Percentiles rank a stretch among this genome's conserved stretches.
phyloP scores from a whole-genome alignment of 495 filamentous ascomycete species.

The Talaromyces trachyspermus region DNA sequence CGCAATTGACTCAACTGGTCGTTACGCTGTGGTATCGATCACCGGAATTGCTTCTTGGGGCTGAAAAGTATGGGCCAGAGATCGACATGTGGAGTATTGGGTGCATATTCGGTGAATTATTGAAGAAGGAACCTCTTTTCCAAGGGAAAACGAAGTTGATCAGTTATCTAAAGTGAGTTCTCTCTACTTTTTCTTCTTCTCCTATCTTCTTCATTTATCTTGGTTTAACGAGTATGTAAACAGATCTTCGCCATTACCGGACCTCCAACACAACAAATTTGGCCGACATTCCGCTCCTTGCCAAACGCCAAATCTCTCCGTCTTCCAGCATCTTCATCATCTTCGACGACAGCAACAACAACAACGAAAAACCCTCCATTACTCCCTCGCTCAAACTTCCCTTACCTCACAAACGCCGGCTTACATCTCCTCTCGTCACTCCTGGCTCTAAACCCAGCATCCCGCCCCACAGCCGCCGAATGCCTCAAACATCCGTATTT shows the following conservation, averaged over 20 bases:
- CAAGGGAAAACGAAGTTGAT: slow-evolving; percentile 95
- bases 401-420: slow-evolving; percentile 72
- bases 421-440: slow-evolving; percentile 58
- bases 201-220: slow-evolving; percentile 16
- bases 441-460: slow-evolving; percentile 66
- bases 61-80: slow-evolving; percentile 63
- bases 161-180: slow-evolving; percentile 52
- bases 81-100: slow-evolving; percentile 96
- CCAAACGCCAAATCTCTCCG: slow-evolving; percentile 83
- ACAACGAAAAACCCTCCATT: slow-evolving; percentile 20
- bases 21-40: slow-evolving; percentile 97
- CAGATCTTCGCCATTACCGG: slow-evolving; percentile 86
- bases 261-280: slow-evolving; percentile 76
- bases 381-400: slow-evolving; percentile 62
- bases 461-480: slow-evolving; percentile 60
- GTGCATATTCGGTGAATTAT: slow-evolving; percentile 91
- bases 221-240: slow-evolving; percentile 3
- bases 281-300: slow-evolving; percentile 81
- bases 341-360: slow-evolving; percentile 9
- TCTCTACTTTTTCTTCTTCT: neutral
- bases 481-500: slow-evolving; percentile 80
- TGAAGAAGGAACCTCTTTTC: slow-evolving; percentile 74
- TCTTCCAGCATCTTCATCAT: slow-evolving; percentile 50
- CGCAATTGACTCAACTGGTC: slow-evolving; percentile 84
- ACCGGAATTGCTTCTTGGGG: slow-evolving; percentile 83